Evolutionary conservation across 2,329 filamentous ascomycete species (phyloP), one percentile per base, ranked within the genome.

Genomic region (Phoma herbarum): DNA sequence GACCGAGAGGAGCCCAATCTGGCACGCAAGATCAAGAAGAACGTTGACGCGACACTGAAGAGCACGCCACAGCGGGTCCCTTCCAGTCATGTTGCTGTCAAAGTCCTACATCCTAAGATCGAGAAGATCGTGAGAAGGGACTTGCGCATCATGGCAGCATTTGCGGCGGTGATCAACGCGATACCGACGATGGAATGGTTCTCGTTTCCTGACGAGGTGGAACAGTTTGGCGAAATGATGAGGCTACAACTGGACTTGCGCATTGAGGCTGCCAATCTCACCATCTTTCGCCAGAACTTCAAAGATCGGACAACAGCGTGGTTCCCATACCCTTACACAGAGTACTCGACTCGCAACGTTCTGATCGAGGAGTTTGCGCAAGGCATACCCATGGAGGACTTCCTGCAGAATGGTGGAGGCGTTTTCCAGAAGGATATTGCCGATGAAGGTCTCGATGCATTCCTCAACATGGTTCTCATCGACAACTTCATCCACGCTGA

Each of bases 401-500:
- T 99, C 70, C 83, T 99, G 66, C 90, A 95, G 69, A 92, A 93
- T 57, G 95, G 95, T 8, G 95, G 92, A 10, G 95, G 95, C 4
- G 87, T 92, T 1, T 99, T 96, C 78, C 93, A 97, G 74, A 88
- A 92, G 69, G 94, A 97, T 64, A 96, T 99, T 62, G 93, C 95
- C 3, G 89, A 96, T 57, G 94, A 98, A 79, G 95, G 95, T 0
- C 85, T 99, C 0, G 93, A 99, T 75, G 93, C 94, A 3, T 99
- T 99, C 77, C 80, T 99, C 48, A 92, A 93, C 70, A 99, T 99
- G 95, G 82, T 99, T 16, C 84, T 99, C 12, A 89, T 99, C 37
- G 95, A 99, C 77, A 99, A 99, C 76, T 99, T 99, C 76, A 89
- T 97, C 25, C 95, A 99, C 73, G 94, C 95, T 5, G 95, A 99